These are phyloP conservation scores for Penicillium waksmanii DNA, from an alignment of 495 filamentous ascomycete genomes.

Conservation along the genomic window DNA sequence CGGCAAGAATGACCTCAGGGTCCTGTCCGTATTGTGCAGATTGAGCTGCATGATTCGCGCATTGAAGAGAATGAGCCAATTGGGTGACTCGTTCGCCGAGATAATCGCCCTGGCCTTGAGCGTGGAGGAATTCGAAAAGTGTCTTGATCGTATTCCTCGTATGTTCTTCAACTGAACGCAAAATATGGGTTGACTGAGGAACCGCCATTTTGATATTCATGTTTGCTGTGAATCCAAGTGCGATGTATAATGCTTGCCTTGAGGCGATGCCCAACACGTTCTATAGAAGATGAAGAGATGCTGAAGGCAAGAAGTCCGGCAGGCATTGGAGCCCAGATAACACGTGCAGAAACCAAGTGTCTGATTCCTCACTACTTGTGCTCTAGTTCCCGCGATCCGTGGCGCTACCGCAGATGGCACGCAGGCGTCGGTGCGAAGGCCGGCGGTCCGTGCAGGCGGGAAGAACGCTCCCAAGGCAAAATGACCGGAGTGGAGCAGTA, in stretches of 20 bases:
- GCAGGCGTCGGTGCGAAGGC: constrained; percentile 23
- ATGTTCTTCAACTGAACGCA: constrained; percentile 16
- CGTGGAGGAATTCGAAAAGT: constrained; percentile 28
- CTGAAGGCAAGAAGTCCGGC: constrained; percentile 12
- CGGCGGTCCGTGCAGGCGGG: constrained; percentile 17
- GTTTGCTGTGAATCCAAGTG: too few relatives aligned
- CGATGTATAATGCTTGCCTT: neutral
- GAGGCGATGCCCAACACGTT: neutral
- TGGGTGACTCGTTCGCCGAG: constrained; percentile 46
- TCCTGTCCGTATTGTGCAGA: constrained; percentile 28
- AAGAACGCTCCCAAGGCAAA: neutral
- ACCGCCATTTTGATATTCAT: constrained; percentile 20
- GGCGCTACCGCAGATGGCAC: neutral
- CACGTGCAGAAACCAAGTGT: constrained; percentile 9
- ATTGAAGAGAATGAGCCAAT: constrained; percentile 50
- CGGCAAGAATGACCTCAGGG: constrained; percentile 40
- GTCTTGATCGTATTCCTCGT: constrained; percentile 23
- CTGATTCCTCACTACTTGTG: constrained; percentile 4
- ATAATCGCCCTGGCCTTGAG: constrained; percentile 32
- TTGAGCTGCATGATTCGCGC: constrained; percentile 37
- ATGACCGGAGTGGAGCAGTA: neutral
- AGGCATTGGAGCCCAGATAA: too few relatives aligned
- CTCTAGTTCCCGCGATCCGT: neutral
- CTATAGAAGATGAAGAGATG: neutral
- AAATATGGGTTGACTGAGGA: neutral